phyloP scores from a whole-genome alignment of 75 land plant species.

The Sequoiadendron giganteum region DNA sequence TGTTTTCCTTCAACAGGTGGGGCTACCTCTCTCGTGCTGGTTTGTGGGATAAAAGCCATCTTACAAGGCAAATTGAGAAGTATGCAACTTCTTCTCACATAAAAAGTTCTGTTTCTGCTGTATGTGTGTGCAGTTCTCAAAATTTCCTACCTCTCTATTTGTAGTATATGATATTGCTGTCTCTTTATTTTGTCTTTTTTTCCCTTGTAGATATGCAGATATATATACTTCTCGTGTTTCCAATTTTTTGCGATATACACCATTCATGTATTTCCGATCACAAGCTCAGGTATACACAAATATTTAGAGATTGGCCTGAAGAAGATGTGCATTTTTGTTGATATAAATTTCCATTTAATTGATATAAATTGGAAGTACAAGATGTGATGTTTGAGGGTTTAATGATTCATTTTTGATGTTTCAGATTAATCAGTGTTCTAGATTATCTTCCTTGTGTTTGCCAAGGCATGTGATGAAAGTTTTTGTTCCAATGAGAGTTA shows the following conservation, averaged over 20 bases:
- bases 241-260: conserved; percentile 87
- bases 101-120: not conserved
- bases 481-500: not conserved
- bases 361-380: not conserved
- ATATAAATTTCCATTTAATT: not conserved
- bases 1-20: conserved; percentile 59
- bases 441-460: not conserved
- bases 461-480: not conserved
- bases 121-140: not conserved
- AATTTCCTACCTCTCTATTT: not conserved
- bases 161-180: not conserved
- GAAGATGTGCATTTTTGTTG: not conserved
- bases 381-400: not conserved
- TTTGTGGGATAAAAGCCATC: conserved; percentile 96
- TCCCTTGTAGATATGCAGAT: conserved; percentile 85
- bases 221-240: conserved; percentile 97
- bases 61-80: conserved; percentile 98
- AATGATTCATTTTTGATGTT: not conserved
- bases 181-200: not conserved
- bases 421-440: not conserved
- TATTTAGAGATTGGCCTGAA: not conserved
- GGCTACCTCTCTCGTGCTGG: conserved; percentile 97
- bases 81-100: conserved; percentile 17
- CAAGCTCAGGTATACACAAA: conserved; percentile 77
- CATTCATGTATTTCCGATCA: conserved; percentile 96